These are phyloP conservation scores for Cyberlindnera lachancei DNA, from an alignment of 805 yeast species.

Conservation along the genomic window DNA sequence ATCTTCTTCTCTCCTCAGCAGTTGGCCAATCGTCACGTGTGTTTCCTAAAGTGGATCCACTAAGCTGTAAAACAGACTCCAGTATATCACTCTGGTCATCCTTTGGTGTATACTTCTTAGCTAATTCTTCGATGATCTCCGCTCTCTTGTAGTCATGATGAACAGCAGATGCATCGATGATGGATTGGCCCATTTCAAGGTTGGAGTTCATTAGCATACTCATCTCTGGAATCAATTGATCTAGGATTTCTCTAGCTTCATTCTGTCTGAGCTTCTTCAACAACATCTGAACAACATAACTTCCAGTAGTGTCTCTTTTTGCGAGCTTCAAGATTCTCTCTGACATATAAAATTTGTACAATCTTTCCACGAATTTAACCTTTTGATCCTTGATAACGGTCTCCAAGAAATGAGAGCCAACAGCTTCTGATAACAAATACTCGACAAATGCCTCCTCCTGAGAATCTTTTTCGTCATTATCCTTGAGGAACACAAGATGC, in stretches of 20 bases:
- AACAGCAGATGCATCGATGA: conserved; percentile 57
- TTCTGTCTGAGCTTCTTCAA: conserved; percentile 55
- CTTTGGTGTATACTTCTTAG: conserved; percentile 37
- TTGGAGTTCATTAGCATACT: conserved; percentile 56
- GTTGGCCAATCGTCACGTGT: conserved; percentile 90
- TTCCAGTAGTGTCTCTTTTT: conserved; percentile 77
- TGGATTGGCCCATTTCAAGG: conserved; percentile 58
- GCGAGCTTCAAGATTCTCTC: conserved; percentile 68
- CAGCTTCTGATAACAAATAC: conserved; percentile 73
- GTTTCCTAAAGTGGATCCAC: conserved; percentile 71
- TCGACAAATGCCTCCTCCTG: conserved; percentile 79
- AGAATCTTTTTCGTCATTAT: conserved; percentile 41
- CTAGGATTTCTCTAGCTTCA: conserved; percentile 57
- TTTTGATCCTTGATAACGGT: conserved; percentile 59
- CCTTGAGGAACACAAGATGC: conserved; percentile 51
- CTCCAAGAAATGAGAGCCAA: conserved; percentile 92
- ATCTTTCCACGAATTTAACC: conserved; percentile 58
- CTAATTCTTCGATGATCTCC: conserved; percentile 44
- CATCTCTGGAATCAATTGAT: conserved; percentile 59
- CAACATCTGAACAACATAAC: conserved; percentile 67
- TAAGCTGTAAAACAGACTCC: conserved; percentile 59
- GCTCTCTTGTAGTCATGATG: conserved; percentile 53
- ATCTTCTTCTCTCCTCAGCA: conserved; percentile 76
- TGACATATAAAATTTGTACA: conserved; percentile 64
- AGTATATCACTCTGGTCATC: conserved; percentile 36